Evolutionary conservation across 768 basidiomycete species (phyloP).

Genomic region (Pleurotus giganteus): DNA sequence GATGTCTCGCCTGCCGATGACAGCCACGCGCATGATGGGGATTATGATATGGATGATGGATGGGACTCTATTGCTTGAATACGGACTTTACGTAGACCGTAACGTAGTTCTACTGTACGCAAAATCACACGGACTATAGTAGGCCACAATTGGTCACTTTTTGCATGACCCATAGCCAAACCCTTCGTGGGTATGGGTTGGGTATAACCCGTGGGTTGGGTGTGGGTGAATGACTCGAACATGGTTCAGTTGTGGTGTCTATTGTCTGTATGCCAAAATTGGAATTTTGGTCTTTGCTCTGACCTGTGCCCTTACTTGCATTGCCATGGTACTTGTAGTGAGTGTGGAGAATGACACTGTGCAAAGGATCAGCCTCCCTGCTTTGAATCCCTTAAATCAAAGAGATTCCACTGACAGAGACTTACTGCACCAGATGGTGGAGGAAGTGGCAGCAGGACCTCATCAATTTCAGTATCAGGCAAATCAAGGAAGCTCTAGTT

Average conservation of each 20-base stretch:
- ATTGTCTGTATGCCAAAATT: constrained; percentile 12
- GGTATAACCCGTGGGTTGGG: no score
- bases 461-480: background rate
- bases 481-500: background rate
- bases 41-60: no score
- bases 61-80: no score
- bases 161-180: no score
- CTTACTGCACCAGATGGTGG: background rate
- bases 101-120: no score
- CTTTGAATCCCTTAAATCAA: background rate
- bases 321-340: constrained; percentile 14
- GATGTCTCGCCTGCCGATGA: no score
- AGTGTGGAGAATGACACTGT: constrained; percentile 14
- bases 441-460: constrained; percentile 7
- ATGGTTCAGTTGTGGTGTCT: background rate
- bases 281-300: constrained; percentile 13
- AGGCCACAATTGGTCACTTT: no score
- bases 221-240: no score
- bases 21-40: no score
- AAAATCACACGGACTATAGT: no score
- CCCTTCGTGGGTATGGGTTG: no score
- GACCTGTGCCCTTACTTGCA: constrained; percentile 12
- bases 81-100: no score
- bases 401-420: background rate
- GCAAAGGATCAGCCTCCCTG: constrained; percentile 11